Base-by-base conservation (phyloP, 208 protist genomes). In the Willaertia magna region DNA sequence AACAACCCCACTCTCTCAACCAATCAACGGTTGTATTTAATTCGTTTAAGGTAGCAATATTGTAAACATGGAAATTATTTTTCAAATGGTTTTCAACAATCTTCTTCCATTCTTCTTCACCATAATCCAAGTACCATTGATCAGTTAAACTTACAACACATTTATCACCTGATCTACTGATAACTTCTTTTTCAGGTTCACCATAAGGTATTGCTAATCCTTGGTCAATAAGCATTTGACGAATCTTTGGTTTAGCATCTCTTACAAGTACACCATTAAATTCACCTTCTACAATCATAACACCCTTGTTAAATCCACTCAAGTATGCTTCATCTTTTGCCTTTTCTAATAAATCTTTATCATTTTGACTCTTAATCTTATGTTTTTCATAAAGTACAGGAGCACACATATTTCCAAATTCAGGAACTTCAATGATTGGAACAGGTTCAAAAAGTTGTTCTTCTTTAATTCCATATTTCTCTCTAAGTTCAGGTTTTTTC, bases 61-160 rank as follows among this genome's bases (percentile, higher is more conserved):
- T 93, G 92, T 95, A 99, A 88, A 93, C 92, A 74, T 99, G 93
- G 90, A 99, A 93, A 61, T 89, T 85, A 30, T 2, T 20, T 4
- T 91, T 88, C 11, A 98, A 30, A 90, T 97, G 95, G 9, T 93
- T 87, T 51, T 92, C 82, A 42, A 97, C 96, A 81, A 91, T 67
- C 34, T 88, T 86, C 79, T 94, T 94, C 98, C 98, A 99, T 79
- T 98, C 91, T 40, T 94, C 92, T 88, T 99, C 97, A 88, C 98
- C 99, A 89, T 99, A 99, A 87, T 97, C 93, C 67, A 99, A 86
- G 93, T 97, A 99, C 98, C 98, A 99, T 93, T 99, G 98, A 89
- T 99, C 97, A 84, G 93, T 95, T 39, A 99, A 89, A 42, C 96
- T 95, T 4, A 99, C 98, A 22, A 99, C 98, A 91, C 99, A 99